Percentiles rank a stretch among this genome's conserved stretches.
phyloP scores from a whole-genome alignment of 768 basidiomycete genomes.

The Baorangia bicolor region DNA sequence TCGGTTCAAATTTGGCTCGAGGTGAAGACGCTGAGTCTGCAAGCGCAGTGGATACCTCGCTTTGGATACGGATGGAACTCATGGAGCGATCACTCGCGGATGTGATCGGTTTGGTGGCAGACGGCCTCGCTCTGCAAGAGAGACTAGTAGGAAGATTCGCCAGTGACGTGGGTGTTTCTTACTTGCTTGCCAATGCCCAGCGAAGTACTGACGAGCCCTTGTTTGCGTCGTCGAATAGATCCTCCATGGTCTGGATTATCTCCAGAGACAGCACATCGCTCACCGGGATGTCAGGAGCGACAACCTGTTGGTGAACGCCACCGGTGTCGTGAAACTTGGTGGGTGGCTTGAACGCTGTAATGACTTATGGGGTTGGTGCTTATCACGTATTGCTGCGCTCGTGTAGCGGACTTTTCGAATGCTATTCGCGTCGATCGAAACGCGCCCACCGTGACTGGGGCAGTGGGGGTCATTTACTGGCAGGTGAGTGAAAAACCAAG shows the following conservation, averaged over 20 bases:
- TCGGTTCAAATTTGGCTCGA: slow-evolving; percentile 43
- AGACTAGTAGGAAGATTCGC: slow-evolving; percentile 71
- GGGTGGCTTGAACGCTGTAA: slow-evolving; percentile 23
- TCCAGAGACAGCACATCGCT: slow-evolving; percentile 65
- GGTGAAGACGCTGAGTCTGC: slow-evolving; percentile 25
- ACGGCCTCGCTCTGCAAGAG: slow-evolving; percentile 67
- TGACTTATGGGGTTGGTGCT: background rate
- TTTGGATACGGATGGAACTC: slow-evolving; percentile 89
- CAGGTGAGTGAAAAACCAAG: slow-evolving; percentile 46
- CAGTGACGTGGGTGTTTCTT: slow-evolving; percentile 60
- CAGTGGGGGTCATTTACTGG: slow-evolving; percentile 77
- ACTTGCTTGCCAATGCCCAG: background rate
- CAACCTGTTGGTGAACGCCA: slow-evolving; percentile 68
- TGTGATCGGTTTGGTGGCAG: slow-evolving; percentile 60
- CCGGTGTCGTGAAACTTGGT: slow-evolving; percentile 77
- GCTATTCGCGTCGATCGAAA: slow-evolving; percentile 60
- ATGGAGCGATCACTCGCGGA: slow-evolving; percentile 89
- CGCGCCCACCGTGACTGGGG: slow-evolving; percentile 51
- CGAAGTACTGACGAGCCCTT: background rate
- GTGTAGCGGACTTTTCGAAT: slow-evolving; percentile 75
- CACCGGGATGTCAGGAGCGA: slow-evolving; percentile 86
- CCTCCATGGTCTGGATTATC: slow-evolving; percentile 61
- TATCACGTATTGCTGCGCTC: background rate
- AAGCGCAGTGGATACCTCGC: slow-evolving; percentile 45
- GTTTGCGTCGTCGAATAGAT: slow-evolving; percentile 41